phyloP scores from a whole-genome alignment of 345 rosid species.

The Punica granatum region DNA sequence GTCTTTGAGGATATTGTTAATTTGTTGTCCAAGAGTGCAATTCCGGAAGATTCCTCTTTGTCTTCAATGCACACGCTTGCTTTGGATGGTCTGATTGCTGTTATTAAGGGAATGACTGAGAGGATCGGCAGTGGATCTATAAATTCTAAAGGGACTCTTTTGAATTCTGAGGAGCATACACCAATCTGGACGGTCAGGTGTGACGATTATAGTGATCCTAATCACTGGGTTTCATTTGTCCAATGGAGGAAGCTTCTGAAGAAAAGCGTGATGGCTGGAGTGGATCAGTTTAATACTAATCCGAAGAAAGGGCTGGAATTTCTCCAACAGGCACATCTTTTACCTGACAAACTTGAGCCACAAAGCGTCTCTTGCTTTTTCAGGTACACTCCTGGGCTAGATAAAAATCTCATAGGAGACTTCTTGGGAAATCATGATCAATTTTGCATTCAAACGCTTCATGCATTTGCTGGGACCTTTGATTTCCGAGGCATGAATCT shows the following conservation, averaged over 20 bases:
- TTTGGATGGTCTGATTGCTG: slow-evolving; percentile 87
- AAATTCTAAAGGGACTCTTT: slow-evolving; percentile 55
- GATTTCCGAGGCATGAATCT: slow-evolving; percentile 95
- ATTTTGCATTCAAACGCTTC: slow-evolving; percentile 95
- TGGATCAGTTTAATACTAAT: slow-evolving; percentile 94
- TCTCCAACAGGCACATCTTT: slow-evolving; percentile 95
- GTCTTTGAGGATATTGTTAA: slow-evolving; percentile 94
- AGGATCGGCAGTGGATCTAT: slow-evolving; percentile 67
- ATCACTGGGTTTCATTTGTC: slow-evolving; percentile 88
- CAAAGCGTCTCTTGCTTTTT: slow-evolving; percentile 98
- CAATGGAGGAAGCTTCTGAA: slow-evolving; percentile 85
- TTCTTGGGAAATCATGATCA: slow-evolving; percentile 96
- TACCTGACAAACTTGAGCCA: slow-evolving; percentile 98
- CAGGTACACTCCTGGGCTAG: slow-evolving; percentile 93
- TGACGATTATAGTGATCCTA: slow-evolving; percentile 69
- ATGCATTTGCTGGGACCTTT: slow-evolving; percentile 97
- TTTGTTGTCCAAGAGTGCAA: slow-evolving; percentile 90
- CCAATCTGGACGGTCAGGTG: slow-evolving; percentile 98
- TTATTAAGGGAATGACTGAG: slow-evolving; percentile 96
- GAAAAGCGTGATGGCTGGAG: slow-evolving; percentile 96
- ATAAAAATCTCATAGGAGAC: slow-evolving; percentile 97
- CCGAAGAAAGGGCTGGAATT: slow-evolving; percentile 93
- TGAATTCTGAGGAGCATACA: slow-evolving; percentile 72
- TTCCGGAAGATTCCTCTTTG: slow-evolving; percentile 91
- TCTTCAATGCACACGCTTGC: slow-evolving; percentile 97